phyloP scores from a whole-genome alignment of 352 stramenopile species.

The Globisporangium orthogonon region DNA sequence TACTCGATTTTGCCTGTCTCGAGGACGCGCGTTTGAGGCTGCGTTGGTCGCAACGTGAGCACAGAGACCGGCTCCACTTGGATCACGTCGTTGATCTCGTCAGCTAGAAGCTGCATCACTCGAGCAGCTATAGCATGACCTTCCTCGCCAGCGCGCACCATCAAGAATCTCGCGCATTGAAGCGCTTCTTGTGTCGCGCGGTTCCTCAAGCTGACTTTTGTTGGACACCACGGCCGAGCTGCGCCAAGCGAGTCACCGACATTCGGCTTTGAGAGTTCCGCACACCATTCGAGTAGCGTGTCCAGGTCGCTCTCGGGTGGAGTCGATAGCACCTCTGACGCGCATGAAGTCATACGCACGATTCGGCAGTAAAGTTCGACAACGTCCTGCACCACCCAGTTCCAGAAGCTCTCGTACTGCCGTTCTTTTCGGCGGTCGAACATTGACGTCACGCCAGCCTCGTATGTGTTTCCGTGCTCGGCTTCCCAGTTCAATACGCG shows the following conservation, averaged over 20 bases:
- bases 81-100: conserved; percentile 51
- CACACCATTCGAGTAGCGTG: conserved; percentile 45
- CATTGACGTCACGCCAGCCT: conserved; percentile 39
- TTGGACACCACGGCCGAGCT: not conserved
- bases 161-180: conserved; percentile 42
- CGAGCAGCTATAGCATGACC: conserved; percentile 39
- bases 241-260: conserved; percentile 25
- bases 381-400: conserved; percentile 69
- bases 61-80: conserved; percentile 51
- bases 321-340: conserved; percentile 11
- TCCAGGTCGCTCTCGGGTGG: conserved; percentile 34
- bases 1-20: conserved; percentile 50
- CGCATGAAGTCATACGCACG: conserved; percentile 18
- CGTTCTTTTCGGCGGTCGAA: conserved; percentile 72
- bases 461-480: conserved; percentile 59
- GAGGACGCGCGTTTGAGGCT: conserved; percentile 48
- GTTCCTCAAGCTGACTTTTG: conserved; percentile 59
- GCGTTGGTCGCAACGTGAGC: conserved; percentile 41
- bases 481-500: conserved; percentile 38
- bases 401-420: conserved; percentile 78
- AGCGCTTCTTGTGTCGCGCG: conserved; percentile 62
- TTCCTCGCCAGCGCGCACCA: conserved; percentile 33
- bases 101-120: conserved; percentile 48
- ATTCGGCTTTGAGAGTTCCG: conserved; percentile 38
- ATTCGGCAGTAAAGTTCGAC: conserved; percentile 59